Conservation (phyloP, 2,329 filamentous ascomycete species). For the Calonectria crousiana region DNA sequence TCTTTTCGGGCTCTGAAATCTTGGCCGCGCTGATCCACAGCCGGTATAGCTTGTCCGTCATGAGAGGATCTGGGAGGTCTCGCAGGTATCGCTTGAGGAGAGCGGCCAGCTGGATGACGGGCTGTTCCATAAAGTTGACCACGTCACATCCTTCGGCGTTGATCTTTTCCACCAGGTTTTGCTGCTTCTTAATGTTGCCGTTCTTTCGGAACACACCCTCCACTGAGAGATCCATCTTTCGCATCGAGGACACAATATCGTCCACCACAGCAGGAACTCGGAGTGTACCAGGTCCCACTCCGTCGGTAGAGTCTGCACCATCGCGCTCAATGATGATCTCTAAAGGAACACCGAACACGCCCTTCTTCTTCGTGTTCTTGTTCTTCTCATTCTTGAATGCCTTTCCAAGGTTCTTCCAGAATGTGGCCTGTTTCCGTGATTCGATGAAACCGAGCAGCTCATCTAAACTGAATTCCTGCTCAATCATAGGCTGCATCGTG, state of each 20-base stretch:
- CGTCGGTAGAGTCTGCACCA: slow-evolving; percentile 97
- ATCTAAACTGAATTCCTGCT: slow-evolving; percentile 91
- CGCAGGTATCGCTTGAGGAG: slow-evolving; percentile 95
- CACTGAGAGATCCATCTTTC: slow-evolving; percentile 98
- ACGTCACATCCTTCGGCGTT: slow-evolving; percentile 88
- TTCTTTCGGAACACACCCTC: slow-evolving; percentile 99
- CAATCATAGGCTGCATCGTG: slow-evolving; percentile 92
- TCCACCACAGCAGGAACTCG: slow-evolving; percentile 96
- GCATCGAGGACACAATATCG: slow-evolving; percentile 93
- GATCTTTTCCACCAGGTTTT: slow-evolving; percentile 86
- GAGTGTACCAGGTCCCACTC: slow-evolving; percentile 90
- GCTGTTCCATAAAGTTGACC: slow-evolving; percentile 88
- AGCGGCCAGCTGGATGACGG: slow-evolving; percentile 92
- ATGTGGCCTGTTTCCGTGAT: slow-evolving; percentile 86
- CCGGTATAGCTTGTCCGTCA: slow-evolving; percentile 94
- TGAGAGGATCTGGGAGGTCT: slow-evolving; percentile 91
- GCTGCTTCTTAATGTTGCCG: slow-evolving; percentile 94
- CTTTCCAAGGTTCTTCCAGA: slow-evolving; percentile 98
- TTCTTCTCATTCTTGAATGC: slow-evolving; percentile 90
- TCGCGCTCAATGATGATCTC: slow-evolving; percentile 93
- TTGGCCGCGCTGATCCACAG: slow-evolving; percentile 93
- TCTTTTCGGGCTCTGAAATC: slow-evolving; percentile 83
- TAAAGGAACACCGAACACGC: slow-evolving; percentile 89
- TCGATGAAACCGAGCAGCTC: slow-evolving; percentile 94
- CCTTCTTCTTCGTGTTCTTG: slow-evolving; percentile 88